Base-by-base conservation (phyloP, 768 basidiomycete genomes). In the Pleurotus giganteus region DNA sequence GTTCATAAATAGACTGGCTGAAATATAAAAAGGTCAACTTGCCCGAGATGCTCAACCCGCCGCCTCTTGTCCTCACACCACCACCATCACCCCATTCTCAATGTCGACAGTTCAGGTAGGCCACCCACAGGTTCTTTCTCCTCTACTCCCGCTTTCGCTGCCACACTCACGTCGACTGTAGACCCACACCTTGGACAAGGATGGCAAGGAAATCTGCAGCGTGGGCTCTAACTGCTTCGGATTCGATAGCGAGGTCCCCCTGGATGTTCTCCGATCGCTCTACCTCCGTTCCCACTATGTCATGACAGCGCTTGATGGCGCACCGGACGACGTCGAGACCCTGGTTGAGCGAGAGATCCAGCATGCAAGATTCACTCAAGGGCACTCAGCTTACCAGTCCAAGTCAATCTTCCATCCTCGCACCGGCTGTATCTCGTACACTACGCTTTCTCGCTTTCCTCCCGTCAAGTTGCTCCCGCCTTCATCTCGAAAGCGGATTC, bases 171-270 rank as follows among this genome's bases (percentile, higher is more conserved):
- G 54, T 45, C 51, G 32, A 44, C 57, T 52, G 19, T 23, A 90
- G 86, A 82, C 81, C 53, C 78, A 70, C 53, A 83, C 82, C 29
- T 69, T 89, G 57, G 91, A 90, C 69, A 89, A 88, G 73, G 78
- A 83, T 56, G 91, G 90, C 46, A 59, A 79, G 7, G 86, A 86
- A 65, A 92, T 94, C 63, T 81, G 75, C 53, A 75, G 83, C 19
- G 94, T 98, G 41, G 95, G 95, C 43, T 84, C 87, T 66, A 71
- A 88, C 58, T 83, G 87, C 54, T 97, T 97, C 61, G 94, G 92
- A 6, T 95, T 98, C 70, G 88, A 97, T 72, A 87, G 88, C 62
- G 83, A 88, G 63, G 90, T 94, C 58, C 68, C 87, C 56, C 71
- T 94, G 62, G 88, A 93, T 59, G 75, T 82, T 60, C 83, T 96